Percentiles rank a stretch among this genome's conserved stretches.
Evolutionary conservation across 495 filamentous ascomycete species (phyloP).

Genomic region (Penicillium daleae): DNA sequence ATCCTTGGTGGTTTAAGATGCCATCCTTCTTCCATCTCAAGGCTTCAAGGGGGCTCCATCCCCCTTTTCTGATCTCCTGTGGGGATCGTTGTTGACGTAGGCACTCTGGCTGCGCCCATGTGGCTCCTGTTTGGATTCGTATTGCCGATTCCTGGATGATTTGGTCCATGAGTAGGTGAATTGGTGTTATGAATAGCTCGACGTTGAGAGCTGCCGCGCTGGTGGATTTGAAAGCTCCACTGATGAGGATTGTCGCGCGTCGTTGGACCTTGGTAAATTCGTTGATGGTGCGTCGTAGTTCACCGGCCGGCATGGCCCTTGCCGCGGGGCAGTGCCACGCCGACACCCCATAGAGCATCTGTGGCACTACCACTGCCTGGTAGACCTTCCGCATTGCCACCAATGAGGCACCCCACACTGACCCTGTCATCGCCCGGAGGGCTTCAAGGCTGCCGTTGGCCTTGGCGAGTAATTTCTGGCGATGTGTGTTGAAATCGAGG

Average conservation of each 20-base stretch:
- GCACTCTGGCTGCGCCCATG: not conserved
- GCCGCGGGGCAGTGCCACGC: conserved; percentile 15
- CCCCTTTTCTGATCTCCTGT: not conserved
- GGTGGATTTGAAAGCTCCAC: conserved; percentile 1
- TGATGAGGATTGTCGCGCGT: conserved; percentile 18
- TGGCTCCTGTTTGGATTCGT: not conserved
- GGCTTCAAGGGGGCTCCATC: not conserved
- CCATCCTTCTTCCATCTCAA: not conserved
- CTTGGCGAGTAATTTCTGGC: conserved; percentile 15
- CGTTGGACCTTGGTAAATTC: conserved; percentile 14
- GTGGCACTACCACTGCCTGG: conserved; percentile 25
- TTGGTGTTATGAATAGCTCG: not conserved
- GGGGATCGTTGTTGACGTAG: not conserved
- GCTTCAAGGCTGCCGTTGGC: conserved; percentile 16
- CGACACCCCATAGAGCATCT: conserved; percentile 24
- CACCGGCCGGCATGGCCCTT: not conserved
- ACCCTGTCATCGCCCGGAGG: not conserved
- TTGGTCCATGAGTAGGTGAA: not conserved
- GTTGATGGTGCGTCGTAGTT: not conserved
- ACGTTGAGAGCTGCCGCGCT: not conserved
- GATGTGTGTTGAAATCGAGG: conserved; percentile 18
- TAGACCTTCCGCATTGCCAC: conserved; percentile 19
- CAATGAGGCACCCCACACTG: conserved; percentile 1
- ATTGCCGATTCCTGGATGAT: not conserved
- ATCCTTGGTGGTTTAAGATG: not conserved